Base-by-base conservation (phyloP, 2,329 filamentous ascomycete genomes). In the Colletotrichum horii region DNA sequence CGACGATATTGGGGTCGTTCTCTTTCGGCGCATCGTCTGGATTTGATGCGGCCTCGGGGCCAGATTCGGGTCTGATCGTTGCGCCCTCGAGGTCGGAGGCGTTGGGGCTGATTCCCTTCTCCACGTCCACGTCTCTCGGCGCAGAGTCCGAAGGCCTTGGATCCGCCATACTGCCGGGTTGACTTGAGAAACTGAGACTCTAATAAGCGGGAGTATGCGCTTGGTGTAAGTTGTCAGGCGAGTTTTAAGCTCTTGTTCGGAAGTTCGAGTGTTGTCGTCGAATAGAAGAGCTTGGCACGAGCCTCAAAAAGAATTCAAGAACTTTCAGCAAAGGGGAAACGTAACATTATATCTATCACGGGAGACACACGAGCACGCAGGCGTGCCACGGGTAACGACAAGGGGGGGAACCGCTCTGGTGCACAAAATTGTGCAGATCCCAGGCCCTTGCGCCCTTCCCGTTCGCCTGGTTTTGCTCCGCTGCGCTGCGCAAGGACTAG, bases 1-100 rank as follows among this genome's bases (percentile, higher is more conserved):
- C 91, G 34, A 95, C 87, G 15, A 76, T 30, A 19, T 74, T 74
- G 24, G 76, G 70, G n/a, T 56, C 61, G 15, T 52, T 14, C n/a
- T 71, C 70, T 24, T 75, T 67, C 8, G 26, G 24, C 5, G 19
- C 28, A 22, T 75, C 60, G 6, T 58, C 26, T 30, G n/a, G 28
- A 36, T 36, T 66, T 28, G 15, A 30, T n/a, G 52, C 8, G 11
- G 69, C 22, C 30, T 64, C 52, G 24, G 16, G 61, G 6, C 26
- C 52, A 15, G 68, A 75, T 12, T 75, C 73, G 24, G 73, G 62
- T 32, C 69, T 62, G 36, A 72, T 75, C 4, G 73, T 72, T 22
- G 73, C 73, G 56, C 70, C 62, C 26, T 75, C 73, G 8, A 72
- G 61, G 28, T 75, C 73, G 14, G 62, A 72, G 55, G 48, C 55